Conservation (phyloP, 1,284 basidiomycete species). For the Polyporus tsugae region DNA sequence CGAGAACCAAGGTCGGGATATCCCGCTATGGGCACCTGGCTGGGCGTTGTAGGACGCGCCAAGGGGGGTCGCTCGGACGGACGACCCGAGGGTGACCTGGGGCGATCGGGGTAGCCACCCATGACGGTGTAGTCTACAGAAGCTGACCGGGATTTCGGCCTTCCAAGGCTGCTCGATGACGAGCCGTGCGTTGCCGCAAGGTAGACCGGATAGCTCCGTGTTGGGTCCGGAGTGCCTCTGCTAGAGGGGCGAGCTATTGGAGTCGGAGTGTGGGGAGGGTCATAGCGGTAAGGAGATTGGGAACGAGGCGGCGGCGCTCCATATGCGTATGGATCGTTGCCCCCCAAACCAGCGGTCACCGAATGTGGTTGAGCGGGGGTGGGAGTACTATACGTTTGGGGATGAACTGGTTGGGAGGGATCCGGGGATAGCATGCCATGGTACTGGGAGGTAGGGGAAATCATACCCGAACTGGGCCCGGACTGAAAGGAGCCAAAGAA, state of each 20-base stretch:
- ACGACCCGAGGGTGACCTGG: slow-evolving; percentile 22
- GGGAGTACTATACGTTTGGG: slow-evolving; percentile 26
- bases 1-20: slow-evolving; percentile 28
- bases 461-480: slow-evolving; percentile 30
- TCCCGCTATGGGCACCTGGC: slow-evolving; percentile 23
- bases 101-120: slow-evolving; percentile 6
- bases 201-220: slow-evolving; percentile 17
- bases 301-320: slow-evolving; percentile 10
- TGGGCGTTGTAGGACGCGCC: slow-evolving; percentile 24
- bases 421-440: slow-evolving; percentile 35
- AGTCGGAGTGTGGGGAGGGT: slow-evolving; percentile 36
- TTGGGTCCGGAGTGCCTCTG: slow-evolving; percentile 25
- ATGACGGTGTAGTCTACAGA: slow-evolving; percentile 12
- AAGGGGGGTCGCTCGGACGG: slow-evolving; percentile 24
- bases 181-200: slow-evolving; percentile 15
- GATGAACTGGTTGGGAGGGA: slow-evolving; percentile 22
- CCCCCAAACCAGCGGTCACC: not conserved
- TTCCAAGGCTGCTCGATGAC: slow-evolving; percentile 7
- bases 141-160: slow-evolving; percentile 16
- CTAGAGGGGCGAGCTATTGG: slow-evolving; percentile 26
- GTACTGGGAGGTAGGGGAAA: slow-evolving; percentile 27
- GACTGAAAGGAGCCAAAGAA: slow-evolving; percentile 28
- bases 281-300: slow-evolving; percentile 18
- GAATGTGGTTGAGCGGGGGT: slow-evolving; percentile 25
- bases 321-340: slow-evolving; percentile 19